These are phyloP conservation scores for Fennellomyces sp. DNA, from an alignment of 371 early-diverging fungal species.

Conservation along the genomic window DNA sequence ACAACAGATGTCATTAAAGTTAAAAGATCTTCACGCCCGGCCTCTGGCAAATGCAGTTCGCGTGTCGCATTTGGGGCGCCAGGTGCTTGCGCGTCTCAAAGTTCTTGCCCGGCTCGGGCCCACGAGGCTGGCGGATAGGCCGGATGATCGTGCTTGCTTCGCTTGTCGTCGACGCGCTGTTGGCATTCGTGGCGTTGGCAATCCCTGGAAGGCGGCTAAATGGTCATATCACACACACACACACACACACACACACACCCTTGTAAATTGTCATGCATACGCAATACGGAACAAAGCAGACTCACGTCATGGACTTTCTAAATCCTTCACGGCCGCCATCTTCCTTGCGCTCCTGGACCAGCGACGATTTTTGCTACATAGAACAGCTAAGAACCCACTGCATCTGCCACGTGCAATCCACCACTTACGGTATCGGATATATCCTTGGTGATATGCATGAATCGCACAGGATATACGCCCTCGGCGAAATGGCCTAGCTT, in stretches of 20 bases:
- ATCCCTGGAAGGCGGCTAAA: too few species aligned
- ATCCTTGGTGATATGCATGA: conserved; percentile 41
- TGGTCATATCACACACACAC: too few species aligned
- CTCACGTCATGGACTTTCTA: not conserved
- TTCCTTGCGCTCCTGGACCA: not conserved
- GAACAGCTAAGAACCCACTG: not conserved
- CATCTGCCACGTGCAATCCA: too few species aligned
- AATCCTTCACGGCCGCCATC: not conserved
- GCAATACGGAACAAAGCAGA: too few species aligned
- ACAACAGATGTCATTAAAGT: too few species aligned
- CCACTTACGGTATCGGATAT: not conserved
- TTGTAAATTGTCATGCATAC: too few species aligned
- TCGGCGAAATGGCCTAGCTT: conserved; percentile 56
- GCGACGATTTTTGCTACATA: not conserved
- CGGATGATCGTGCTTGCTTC: conserved; percentile 34
- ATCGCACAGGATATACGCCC: conserved; percentile 53
- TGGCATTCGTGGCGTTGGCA: not conserved
- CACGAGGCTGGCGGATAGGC: conserved; percentile 65
- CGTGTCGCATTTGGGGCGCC: not conserved
- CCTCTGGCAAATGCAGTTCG: not conserved
- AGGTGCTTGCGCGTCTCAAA: conserved; percentile 25
- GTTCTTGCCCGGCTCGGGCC: conserved; percentile 59
- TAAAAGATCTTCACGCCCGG: not conserved
- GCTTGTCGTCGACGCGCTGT: conserved; percentile 7
- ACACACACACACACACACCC: too few species aligned